phyloP scores from a whole-genome alignment of 2,329 filamentous ascomycete species.

The Fusarium papillatum region DNA sequence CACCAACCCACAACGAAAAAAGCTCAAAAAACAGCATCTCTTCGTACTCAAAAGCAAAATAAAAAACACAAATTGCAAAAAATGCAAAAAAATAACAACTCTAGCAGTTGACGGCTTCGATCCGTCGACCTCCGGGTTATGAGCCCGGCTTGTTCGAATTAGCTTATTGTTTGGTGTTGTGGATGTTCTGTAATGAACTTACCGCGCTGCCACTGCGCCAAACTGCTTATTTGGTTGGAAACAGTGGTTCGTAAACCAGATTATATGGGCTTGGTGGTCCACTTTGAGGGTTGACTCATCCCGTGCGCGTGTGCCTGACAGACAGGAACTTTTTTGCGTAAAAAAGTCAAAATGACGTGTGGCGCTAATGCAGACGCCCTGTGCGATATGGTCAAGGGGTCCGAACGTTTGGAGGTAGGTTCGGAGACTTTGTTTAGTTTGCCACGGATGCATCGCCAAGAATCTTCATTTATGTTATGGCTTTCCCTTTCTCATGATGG shows the following conservation, averaged over 20 bases:
- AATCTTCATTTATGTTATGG: background rate
- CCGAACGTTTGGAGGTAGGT: background rate
- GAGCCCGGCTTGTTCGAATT: background rate
- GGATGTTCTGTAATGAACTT: background rate
- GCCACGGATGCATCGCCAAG: background rate
- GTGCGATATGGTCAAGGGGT: background rate
- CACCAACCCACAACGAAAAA: background rate
- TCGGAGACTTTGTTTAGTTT: background rate
- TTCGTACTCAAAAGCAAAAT: background rate
- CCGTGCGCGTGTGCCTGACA: background rate
- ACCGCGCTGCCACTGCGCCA: slow-evolving; percentile 2
- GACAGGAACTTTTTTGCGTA: background rate
- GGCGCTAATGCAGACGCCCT: background rate
- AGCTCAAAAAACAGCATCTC: background rate
- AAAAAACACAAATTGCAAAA: background rate
- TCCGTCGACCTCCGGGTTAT: slow-evolving; percentile 3
- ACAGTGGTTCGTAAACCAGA: background rate
- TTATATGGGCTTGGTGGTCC: background rate
- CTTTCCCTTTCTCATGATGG: background rate
- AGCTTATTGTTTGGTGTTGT: background rate
- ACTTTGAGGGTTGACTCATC: background rate
- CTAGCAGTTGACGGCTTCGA: slow-evolving; percentile 2
- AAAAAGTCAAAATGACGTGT: background rate
- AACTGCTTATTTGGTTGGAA: slow-evolving; percentile 1
- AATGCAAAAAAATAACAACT: background rate